Evolutionary conservation across 805 yeast species (phyloP).

Genomic region (Candida loeiensis): DNA sequence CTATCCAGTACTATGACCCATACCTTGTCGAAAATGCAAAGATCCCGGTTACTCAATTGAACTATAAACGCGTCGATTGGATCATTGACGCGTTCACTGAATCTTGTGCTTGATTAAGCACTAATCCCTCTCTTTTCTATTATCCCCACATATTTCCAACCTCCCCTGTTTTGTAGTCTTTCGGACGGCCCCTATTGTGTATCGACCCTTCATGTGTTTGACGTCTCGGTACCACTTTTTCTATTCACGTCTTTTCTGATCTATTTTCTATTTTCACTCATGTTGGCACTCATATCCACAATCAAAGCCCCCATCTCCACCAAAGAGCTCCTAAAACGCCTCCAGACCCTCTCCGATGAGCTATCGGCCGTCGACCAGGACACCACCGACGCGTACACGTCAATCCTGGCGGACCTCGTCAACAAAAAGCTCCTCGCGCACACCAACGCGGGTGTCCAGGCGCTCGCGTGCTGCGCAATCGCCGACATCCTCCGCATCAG

Average conservation of each 20-base stretch:
- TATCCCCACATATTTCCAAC: too few relatives aligned
- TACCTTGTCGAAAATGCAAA: too few relatives aligned
- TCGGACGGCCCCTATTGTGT: neutral
- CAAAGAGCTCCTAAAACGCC: conserved; percentile 56
- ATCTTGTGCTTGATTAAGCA: too few relatives aligned
- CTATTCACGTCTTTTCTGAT: neutral
- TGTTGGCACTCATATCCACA: conserved; percentile 48
- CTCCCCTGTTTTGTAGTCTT: too few relatives aligned
- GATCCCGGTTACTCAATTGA: too few relatives aligned
- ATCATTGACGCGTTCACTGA: too few relatives aligned
- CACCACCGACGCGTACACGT: conserved; percentile 34
- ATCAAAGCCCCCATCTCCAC: conserved; percentile 55
- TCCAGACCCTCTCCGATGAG: conserved; percentile 59
- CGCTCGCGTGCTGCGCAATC: conserved; percentile 67
- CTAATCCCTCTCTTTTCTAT: too few relatives aligned
- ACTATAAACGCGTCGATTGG: too few relatives aligned
- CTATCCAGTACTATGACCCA: too few relatives aligned
- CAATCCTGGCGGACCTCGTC: conserved; percentile 49
- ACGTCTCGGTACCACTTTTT: neutral
- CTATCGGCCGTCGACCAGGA: conserved; percentile 63
- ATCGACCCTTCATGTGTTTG: neutral
- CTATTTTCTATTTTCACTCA: neutral
- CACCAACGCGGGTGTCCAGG: conserved; percentile 65
- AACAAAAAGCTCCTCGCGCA: conserved; percentile 58
- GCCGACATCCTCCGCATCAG: conserved; percentile 71